A percentile compares a stretch with the other conserved stretches of the same genome.
Conservation (phyloP, 2,329 filamentous ascomycete species). For the Aspergillus ochraceus region DNA sequence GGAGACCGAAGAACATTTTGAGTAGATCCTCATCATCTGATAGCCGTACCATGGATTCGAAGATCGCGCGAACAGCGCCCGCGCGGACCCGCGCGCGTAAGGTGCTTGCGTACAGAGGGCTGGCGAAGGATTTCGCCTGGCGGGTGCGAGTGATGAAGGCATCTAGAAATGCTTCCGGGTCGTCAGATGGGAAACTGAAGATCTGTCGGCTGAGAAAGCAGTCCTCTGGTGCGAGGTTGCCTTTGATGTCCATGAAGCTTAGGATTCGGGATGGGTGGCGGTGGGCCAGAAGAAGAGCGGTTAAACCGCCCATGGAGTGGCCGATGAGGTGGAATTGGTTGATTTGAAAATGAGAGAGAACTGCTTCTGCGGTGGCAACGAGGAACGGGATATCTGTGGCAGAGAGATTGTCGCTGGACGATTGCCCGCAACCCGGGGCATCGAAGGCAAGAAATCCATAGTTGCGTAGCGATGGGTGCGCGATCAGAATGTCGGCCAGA, state of each 20-base stretch:
- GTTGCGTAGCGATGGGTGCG: slow-evolving; percentile 16
- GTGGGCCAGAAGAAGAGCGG: slow-evolving; percentile 22
- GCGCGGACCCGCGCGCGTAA: slow-evolving; percentile 17
- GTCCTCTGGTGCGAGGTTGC: slow-evolving; percentile 26
- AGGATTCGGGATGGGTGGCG: slow-evolving; percentile 13
- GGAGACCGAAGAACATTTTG: slow-evolving; percentile 16
- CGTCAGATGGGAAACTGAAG: slow-evolving; percentile 15
- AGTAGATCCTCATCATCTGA: slow-evolving; percentile 22
- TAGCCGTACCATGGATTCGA: slow-evolving; percentile 25
- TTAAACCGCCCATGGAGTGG: slow-evolving; percentile 28
- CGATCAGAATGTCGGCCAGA: slow-evolving; percentile 15
- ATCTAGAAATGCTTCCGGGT: slow-evolving; percentile 18
- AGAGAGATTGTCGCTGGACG: slow-evolving; percentile 17
- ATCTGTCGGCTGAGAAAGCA: slow-evolving; percentile 29
- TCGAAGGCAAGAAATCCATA: slow-evolving; percentile 24
- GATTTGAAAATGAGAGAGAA: slow-evolving; percentile 21
- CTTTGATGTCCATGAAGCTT: slow-evolving; percentile 27
- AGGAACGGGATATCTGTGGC: slow-evolving; percentile 25
- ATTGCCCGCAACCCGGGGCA: slow-evolving; percentile 25
- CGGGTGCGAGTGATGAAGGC: slow-evolving; percentile 20
- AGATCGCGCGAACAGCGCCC: slow-evolving; percentile 20
- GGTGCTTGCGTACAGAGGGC: slow-evolving; percentile 21
- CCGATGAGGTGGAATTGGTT: slow-evolving; percentile 23
- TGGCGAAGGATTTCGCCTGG: slow-evolving; percentile 11
- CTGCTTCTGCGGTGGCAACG: slow-evolving; percentile 20